A percentile compares a stretch with the other conserved stretches of the same genome.
Conservation (phyloP, 768 basidiomycete species). For the Tubosaeta sp. region DNA sequence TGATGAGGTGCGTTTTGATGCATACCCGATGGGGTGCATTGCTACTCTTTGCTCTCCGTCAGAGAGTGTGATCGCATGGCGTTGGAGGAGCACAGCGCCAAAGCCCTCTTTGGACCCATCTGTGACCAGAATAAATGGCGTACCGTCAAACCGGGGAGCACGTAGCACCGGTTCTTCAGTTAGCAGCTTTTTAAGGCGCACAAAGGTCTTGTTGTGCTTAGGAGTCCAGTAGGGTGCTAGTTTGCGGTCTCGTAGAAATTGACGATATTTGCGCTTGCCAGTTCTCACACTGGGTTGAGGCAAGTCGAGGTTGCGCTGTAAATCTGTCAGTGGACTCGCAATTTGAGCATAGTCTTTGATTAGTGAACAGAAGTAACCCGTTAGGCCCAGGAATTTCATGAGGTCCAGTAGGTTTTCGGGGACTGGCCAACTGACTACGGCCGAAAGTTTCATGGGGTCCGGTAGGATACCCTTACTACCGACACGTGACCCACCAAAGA, state of each 20-base stretch:
- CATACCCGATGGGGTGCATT: slow-evolving; percentile 12
- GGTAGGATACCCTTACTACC: neutral
- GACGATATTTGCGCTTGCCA: neutral
- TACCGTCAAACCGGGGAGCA: neutral
- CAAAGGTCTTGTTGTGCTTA: neutral
- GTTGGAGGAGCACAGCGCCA: neutral
- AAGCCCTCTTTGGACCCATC: neutral
- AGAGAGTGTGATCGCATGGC: no score
- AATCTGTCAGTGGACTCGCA: neutral
- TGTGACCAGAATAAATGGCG: neutral
- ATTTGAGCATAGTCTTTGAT: neutral
- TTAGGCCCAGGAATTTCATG: neutral
- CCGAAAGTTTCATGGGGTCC: neutral
- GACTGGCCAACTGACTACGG: neutral
- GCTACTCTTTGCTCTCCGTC: no score
- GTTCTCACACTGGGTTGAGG: neutral
- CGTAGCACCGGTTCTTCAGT: neutral
- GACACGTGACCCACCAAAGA: neutral
- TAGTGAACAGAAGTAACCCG: neutral
- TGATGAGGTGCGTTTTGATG: slow-evolving; percentile 32
- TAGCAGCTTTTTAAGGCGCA: neutral
- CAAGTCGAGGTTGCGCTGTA: neutral
- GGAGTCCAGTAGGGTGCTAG: neutral
- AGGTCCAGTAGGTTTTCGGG: neutral
- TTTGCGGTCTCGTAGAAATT: neutral